Evolutionary conservation across 73 alveolate species (phyloP).

Genomic region (Effrenium voratum): DNA sequence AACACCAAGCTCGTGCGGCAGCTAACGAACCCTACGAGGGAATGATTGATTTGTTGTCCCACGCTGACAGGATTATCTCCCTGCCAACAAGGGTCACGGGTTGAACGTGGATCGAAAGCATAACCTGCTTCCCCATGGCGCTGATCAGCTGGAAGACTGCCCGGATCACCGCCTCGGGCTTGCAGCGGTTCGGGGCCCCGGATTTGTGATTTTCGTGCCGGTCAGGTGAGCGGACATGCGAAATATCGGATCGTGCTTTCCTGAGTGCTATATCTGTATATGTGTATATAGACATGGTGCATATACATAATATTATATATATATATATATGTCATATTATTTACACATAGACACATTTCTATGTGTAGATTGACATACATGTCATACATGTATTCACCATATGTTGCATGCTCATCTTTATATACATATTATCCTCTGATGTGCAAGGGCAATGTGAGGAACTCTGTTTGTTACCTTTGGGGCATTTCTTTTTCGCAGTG

Average conservation of each 20-base stretch:
- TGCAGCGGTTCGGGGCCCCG: slow-evolving; percentile 11
- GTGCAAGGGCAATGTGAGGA: too few relatives aligned
- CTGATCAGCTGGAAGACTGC: slow-evolving; percentile 86
- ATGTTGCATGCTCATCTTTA: not conserved
- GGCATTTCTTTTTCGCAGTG: too few relatives aligned
- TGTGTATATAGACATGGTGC: not conserved
- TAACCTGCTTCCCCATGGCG: slow-evolving; percentile 15
- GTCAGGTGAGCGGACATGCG: not conserved
- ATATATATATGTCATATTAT: too few relatives aligned
- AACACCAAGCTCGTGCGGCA: too few relatives aligned
- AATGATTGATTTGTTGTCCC: too few relatives aligned
- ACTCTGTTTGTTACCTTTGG: too few relatives aligned
- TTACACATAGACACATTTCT: too few relatives aligned
- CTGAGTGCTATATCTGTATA: not conserved
- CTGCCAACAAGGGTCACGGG: too few relatives aligned
- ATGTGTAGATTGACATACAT: not conserved
- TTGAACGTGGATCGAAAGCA: too few relatives aligned
- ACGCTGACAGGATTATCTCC: too few relatives aligned
- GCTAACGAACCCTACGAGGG: too few relatives aligned
- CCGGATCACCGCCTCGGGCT: slow-evolving; percentile 27
- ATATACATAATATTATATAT: too few relatives aligned
- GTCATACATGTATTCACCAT: not conserved
- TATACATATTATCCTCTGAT: not conserved
- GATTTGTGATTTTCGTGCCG: not conserved
- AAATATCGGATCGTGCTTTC: not conserved